Base-by-base conservation (phyloP, 2,329 filamentous ascomycete genomes). In the Malbranchea zuffiana region DNA sequence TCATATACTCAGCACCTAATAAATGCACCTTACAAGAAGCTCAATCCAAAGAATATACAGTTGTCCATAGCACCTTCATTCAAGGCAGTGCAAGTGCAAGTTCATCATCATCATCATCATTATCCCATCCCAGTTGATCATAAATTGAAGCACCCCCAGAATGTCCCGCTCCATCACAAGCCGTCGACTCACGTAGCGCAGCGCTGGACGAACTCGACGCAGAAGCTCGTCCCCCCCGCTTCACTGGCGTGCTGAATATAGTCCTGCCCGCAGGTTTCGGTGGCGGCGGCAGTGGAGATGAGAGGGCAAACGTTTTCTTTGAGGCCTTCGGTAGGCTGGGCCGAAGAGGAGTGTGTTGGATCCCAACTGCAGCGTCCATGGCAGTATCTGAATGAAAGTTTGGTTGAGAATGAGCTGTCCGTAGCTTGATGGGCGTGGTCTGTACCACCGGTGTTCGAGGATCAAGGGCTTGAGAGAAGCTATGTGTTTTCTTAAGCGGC, bases 111-210 rank as follows among this genome's bases (percentile, higher is more conserved):
- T 42, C 38, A 28, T 57, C 53, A 38, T 63, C 57, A 42, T 57
- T 50, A 35, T 56, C 57, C 63, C 63, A 67, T 35, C 63, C 63
- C 33, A 67, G 42, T 30, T 57, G 50, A 40, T 59, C 59, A 39
- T 66, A 66, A 28, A 66, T 60, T 6, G 61, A 59, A 34, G 20
- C 33, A 13, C 23, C 30, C 18, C 13, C 25, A 25, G 20, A n/a
- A 12, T 31, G 23, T 25, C 23, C 30, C 17, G 25, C 32, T 31
- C 20, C 31, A 25, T 28, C 10, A 10, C 12, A n/a, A 20, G 23
- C 16, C 31, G 13, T 19, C 15, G 27, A 13, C 20, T 20, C 15
- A 23, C 11, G 18, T n/a, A 5, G n/a, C n/a, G n/a, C 15, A 5
- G 15, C 13, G 12, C 7, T 10, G 10, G 33, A 27, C 3, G 19